phyloP scores from a whole-genome alignment of 73 alveolate species.

The Breviolum minutum region DNA sequence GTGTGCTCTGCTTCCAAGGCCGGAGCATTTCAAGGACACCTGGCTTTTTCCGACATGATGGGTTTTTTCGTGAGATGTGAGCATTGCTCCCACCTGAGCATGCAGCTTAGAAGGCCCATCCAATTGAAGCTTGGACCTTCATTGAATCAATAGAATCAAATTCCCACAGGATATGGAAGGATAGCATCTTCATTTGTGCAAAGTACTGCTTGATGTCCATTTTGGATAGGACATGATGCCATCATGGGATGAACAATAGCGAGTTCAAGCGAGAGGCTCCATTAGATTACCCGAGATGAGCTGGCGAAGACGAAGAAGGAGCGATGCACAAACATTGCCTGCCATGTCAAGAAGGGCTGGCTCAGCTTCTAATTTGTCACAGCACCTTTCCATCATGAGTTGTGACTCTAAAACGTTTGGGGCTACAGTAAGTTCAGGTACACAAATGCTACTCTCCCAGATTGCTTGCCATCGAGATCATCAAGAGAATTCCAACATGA shows the following conservation, averaged over 20 bases:
- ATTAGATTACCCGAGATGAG: background rate
- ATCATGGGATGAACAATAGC: too few species aligned
- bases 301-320: conserved; percentile 6
- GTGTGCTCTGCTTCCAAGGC: conserved; percentile 16
- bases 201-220: too few species aligned
- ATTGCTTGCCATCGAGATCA: too few species aligned
- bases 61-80: background rate
- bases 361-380: background rate
- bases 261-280: background rate
- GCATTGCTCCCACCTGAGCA: background rate
- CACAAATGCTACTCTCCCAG: too few species aligned
- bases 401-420: too few species aligned
- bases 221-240: too few species aligned
- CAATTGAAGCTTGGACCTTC: conserved; percentile 7
- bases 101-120: conserved; percentile 28
- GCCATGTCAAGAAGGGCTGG: background rate
- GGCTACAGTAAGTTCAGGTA: too few species aligned
- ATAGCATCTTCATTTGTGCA: too few species aligned
- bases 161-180: too few species aligned
- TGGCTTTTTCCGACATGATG: background rate
- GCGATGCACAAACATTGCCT: conserved; percentile 45
- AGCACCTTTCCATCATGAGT: too few species aligned
- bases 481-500: too few species aligned
- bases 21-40: conserved; percentile 27
- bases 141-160: background rate